Evolutionary conservation across 1,139 yeast species (phyloP).

Genomic region (Yamadazyma songkhlaensis): DNA sequence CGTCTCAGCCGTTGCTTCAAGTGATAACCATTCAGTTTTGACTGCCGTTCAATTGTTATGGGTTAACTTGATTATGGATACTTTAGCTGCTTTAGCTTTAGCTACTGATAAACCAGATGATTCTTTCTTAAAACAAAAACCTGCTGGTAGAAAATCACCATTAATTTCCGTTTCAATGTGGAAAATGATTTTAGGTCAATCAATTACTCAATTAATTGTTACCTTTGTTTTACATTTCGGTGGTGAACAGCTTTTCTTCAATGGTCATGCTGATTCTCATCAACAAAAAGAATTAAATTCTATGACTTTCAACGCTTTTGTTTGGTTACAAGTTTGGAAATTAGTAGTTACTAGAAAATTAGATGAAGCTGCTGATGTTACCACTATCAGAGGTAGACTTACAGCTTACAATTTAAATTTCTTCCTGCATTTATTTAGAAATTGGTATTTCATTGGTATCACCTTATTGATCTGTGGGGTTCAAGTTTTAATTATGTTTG

Average conservation of each 20-base stretch:
- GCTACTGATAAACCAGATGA: constrained; percentile 97
- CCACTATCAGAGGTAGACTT: constrained; percentile 54
- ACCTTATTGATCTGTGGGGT: constrained; percentile 72
- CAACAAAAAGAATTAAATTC: constrained; percentile 67
- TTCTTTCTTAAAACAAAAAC: constrained; percentile 71
- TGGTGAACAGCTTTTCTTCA: constrained; percentile 62
- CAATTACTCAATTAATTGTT: constrained; percentile 69
- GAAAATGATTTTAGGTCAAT: constrained; percentile 96
- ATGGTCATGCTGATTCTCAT: constrained; percentile 36
- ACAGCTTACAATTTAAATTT: constrained; percentile 68
- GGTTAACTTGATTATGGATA: constrained; percentile 98
- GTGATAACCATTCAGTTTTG: constrained; percentile 76
- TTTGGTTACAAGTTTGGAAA: constrained; percentile 96
- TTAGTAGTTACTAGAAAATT: constrained; percentile 86
- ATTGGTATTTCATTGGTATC: constrained; percentile 76
- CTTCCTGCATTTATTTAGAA: constrained; percentile 75
- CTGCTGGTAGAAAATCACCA: constrained; percentile 79
- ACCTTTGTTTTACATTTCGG: constrained; percentile 82
- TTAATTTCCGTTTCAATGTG: constrained; percentile 91
- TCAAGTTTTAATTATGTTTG: constrained; percentile 89
- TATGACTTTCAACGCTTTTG: constrained; percentile 91
- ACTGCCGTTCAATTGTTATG: constrained; percentile 96
- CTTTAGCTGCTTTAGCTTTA: constrained; percentile 93
- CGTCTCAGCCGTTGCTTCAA: constrained; percentile 85
- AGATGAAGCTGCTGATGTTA: constrained; percentile 80